Evolutionary conservation across 2,329 filamentous ascomycete species (phyloP).

Genomic region (Xenosphaeropsis pyriputrescens): DNA sequence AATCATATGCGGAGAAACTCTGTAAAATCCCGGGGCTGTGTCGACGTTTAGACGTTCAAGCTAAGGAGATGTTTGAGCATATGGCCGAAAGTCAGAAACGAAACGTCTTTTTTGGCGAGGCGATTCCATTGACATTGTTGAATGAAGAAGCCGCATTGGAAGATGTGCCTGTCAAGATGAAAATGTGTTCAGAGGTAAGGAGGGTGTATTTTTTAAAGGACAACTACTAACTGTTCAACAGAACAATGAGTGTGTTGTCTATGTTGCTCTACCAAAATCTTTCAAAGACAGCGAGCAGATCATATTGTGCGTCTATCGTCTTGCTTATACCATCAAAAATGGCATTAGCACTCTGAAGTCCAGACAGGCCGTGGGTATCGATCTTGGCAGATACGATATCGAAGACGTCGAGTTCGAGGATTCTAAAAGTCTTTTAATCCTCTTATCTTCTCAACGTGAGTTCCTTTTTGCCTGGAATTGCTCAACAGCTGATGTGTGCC

Average conservation of each 20-base stretch:
- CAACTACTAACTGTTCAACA: conserved; percentile 1
- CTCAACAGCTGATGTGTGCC: too few relatives aligned
- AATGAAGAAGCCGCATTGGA: conserved; percentile 7
- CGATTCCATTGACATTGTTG: conserved; percentile 13
- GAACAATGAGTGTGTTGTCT: conserved; percentile 2
- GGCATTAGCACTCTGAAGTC: too few relatives aligned
- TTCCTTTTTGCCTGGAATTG: too few relatives aligned
- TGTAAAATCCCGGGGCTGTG: conserved; percentile 51
- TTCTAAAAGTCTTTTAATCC: too few relatives aligned
- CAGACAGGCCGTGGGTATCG: too few relatives aligned
- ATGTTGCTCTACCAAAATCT: too few relatives aligned
- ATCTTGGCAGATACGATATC: too few relatives aligned
- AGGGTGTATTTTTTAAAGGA: neutral
- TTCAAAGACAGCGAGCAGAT: too few relatives aligned
- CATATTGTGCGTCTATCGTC: too few relatives aligned
- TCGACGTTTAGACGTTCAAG: conserved; percentile 39
- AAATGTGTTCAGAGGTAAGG: conserved; percentile 11
- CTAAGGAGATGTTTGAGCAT: conserved; percentile 45
- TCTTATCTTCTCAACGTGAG: too few relatives aligned
- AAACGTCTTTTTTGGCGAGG: conserved; percentile 51
- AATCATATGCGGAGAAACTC: conserved; percentile 30
- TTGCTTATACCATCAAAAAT: too few relatives aligned
- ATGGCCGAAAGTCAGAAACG: conserved; percentile 57
- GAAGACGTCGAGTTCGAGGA: too few relatives aligned
- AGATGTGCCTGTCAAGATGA: conserved; percentile 11